Evolutionary conservation across 805 yeast genomes (phyloP), one percentile per base, ranked within the genome.

Genomic region (Blastobotrys peoriensis): DNA sequence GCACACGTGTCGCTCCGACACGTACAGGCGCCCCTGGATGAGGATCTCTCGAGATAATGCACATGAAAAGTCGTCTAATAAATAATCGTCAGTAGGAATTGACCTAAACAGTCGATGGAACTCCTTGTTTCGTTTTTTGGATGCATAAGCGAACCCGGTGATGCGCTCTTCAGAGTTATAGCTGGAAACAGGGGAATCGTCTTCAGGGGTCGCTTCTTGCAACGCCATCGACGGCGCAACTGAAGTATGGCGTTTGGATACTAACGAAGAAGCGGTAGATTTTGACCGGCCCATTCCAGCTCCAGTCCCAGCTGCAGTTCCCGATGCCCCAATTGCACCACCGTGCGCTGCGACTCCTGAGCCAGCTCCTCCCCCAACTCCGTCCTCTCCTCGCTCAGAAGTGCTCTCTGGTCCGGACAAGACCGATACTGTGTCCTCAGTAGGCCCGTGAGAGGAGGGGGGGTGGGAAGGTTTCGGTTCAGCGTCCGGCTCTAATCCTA

Each of bases 1-100:
- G 59, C 96, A 86, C 3, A 91, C 59, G 56, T 82, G 78, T 42
- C 75, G 74, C 51, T 86, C 89, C 16, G 95, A 77, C 5, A 93
- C 73, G 59, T 86, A 93, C 21, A 93, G 56, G 41, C 95, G 70
- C 3, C 98, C 98, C 58, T 93, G 97, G 6, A 87, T 66, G 25
- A 91, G 68, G 40, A 88, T 86, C 51, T 91, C 98, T 49, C 87
- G 71, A 51, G 89, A 83, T 44, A 91, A 66, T 0, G 97, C 96
- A 69, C 98, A 93, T 21, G 86, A 78, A 56, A 83, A 89, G 55
- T 88, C 97, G 57, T 87, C 96, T 28, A 91, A 61, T 13, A 91
- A 66, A 41, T 82, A 68, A 56, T 91, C 97, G 38, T 78, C 74
- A 19, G 66, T 65, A 2, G 89, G 84, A 2, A 87, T 67, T 5